A percentile compares a stretch with the other conserved stretches of the same genome.
phyloP scores from a whole-genome alignment of 2,329 filamentous ascomycete species.

The Fusarium guadeloupense region DNA sequence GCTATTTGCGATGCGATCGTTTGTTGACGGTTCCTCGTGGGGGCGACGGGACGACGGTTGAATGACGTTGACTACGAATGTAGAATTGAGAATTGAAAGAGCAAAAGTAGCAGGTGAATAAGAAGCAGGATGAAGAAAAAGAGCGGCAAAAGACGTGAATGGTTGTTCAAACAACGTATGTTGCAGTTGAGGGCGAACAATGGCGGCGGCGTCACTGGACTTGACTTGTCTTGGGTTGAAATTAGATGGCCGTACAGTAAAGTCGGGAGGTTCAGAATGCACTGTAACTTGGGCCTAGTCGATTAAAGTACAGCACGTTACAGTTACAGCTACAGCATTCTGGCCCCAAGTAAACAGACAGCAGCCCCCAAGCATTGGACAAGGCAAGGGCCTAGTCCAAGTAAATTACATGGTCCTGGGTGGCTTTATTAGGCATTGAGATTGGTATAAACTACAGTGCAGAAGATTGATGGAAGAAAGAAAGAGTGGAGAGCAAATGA shows the following conservation, averaged over 20 bases:
- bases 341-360: constrained; percentile 5
- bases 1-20: constrained; percentile 12
- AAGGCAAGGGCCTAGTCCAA: constrained; percentile 32
- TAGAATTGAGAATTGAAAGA: neutral
- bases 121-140: constrained; percentile 6
- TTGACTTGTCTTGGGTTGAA: constrained; percentile 21
- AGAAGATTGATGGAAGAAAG: constrained; percentile 35
- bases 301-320: neutral
- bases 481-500: constrained; percentile 34
- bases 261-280: constrained; percentile 29
- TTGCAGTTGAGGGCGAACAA: constrained; percentile 4
- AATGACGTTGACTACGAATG: constrained; percentile 13
- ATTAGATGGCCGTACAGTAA: constrained; percentile 12
- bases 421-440: constrained; percentile 22
- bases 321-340: neutral
- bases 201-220: constrained; percentile 9
- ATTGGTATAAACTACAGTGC: constrained; percentile 32
- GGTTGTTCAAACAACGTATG: constrained; percentile 12
- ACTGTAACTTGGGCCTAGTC: no score
- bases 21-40: constrained; percentile 33
- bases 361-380: constrained; percentile 33
- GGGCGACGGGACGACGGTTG: constrained; percentile 25
- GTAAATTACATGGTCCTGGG: constrained; percentile 39
- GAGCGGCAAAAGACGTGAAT: constrained; percentile 19
- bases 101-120: neutral